Evolutionary conservation across 331 rosid species (phyloP).

Genomic region (Quercus phellos): DNA sequence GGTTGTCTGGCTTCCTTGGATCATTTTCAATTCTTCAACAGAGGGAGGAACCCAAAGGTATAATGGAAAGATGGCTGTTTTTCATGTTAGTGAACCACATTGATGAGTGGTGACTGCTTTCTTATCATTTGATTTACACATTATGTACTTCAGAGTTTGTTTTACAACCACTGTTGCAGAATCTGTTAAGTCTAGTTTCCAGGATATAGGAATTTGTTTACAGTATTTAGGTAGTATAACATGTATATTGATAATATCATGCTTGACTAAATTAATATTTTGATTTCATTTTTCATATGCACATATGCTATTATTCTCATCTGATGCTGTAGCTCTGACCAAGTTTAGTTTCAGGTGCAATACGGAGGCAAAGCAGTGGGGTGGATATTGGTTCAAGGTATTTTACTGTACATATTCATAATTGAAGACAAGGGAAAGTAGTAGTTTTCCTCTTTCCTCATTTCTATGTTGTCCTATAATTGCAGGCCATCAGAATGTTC

Average conservation of each 20-base stretch:
- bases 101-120: neutral
- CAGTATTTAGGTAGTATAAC: neutral
- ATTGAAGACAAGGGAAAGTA: neutral
- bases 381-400: constrained; percentile 66
- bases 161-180: neutral
- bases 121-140: neutral
- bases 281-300: neutral
- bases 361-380: constrained; percentile 70
- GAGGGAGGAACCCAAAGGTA: constrained; percentile 73
- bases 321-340: constrained; percentile 24
- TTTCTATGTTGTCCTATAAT: neutral
- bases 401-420: constrained; percentile 6
- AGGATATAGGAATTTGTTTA: neutral
- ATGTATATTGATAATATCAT: neutral
- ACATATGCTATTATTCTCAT: neutral
- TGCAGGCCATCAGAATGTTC: constrained; percentile 57
- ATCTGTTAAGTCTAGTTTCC: neutral
- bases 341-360: constrained; percentile 37
- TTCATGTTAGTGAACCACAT: neutral
- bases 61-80: neutral
- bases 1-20: constrained; percentile 70
- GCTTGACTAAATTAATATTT: neutral
- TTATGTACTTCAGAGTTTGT: neutral
- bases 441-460: neutral
- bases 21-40: constrained; percentile 71